Percentiles rank a stretch among this genome's conserved stretches.
These are phyloP conservation scores for Gaultheria prostrata DNA, from an alignment of 148 eudicot genomes.

Conservation along the genomic window DNA sequence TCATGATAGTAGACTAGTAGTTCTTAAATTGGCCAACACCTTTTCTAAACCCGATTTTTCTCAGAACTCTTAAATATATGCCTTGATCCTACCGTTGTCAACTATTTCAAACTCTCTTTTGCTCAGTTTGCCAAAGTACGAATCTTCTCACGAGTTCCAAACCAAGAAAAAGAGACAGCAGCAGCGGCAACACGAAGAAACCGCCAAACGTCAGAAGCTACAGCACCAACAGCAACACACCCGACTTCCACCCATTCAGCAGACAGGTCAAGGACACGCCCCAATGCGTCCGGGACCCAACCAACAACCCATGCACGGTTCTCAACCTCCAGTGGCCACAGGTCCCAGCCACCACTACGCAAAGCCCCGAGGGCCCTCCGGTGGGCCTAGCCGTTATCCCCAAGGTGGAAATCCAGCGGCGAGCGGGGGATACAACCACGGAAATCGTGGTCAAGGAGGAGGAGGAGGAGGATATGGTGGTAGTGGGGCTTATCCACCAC, in stretches of 20 bases:
- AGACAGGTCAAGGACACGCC: slow-evolving; percentile 56
- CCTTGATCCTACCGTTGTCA: background rate
- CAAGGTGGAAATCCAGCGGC: slow-evolving; percentile 49
- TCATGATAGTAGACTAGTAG: background rate
- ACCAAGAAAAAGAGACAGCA: slow-evolving; percentile 87
- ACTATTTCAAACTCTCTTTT: background rate
- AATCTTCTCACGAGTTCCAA: slow-evolving; percentile 83
- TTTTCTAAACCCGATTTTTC: background rate
- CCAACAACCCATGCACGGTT: slow-evolving; percentile 56
- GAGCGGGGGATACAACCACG: slow-evolving; percentile 46
- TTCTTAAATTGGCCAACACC: background rate
- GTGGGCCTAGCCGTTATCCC: slow-evolving; percentile 62
- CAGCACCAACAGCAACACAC: slow-evolving; percentile 74
- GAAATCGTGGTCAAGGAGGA: slow-evolving; percentile 48
- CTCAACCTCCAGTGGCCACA: slow-evolving; percentile 52
- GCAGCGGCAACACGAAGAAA: slow-evolving; percentile 78
- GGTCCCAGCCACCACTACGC: slow-evolving; percentile 68
- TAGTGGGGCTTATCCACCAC: slow-evolving; percentile 60
- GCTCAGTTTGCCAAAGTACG: slow-evolving; percentile 73
- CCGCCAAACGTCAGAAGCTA: slow-evolving; percentile 68
- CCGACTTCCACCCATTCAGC: slow-evolving; percentile 71
- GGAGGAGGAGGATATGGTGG: slow-evolving; percentile 48
- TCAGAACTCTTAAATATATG: background rate
- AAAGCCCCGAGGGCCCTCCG: slow-evolving; percentile 63
- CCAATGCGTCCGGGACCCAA: slow-evolving; percentile 57